Percentiles rank a stretch among this genome's conserved stretches.
phyloP scores from a whole-genome alignment of 495 filamentous ascomycete genomes.

The Symbiotaphrina buchneri region DNA sequence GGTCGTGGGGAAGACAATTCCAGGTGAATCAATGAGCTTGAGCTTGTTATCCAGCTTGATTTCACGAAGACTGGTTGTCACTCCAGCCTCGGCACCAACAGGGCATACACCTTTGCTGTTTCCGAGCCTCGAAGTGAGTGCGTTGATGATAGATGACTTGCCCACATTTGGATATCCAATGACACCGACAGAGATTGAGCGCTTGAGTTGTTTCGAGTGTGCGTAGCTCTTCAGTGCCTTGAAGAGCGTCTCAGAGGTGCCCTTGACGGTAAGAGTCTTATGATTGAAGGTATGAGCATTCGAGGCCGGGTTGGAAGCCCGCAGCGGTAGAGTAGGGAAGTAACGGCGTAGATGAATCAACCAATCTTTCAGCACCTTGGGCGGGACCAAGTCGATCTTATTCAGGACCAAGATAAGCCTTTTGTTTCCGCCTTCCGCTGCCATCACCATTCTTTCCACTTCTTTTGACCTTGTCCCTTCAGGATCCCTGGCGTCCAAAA shows the following conservation, averaged over 20 bases:
- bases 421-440: slow-evolving; percentile 61
- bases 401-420: slow-evolving; percentile 84
- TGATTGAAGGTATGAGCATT: slow-evolving; percentile 89
- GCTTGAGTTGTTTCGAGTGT: slow-evolving; percentile 62
- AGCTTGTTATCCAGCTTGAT: slow-evolving; percentile 92
- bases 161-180: slow-evolving; percentile 96
- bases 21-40: slow-evolving; percentile 84
- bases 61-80: slow-evolving; percentile 70
- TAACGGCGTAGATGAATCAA: slow-evolving; percentile 65
- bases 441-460: slow-evolving; percentile 75
- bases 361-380: slow-evolving; percentile 62
- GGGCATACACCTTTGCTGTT: slow-evolving; percentile 52
- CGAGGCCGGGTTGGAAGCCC: slow-evolving; percentile 58
- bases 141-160: slow-evolving; percentile 94
- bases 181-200: slow-evolving; percentile 75
- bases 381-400: slow-evolving; percentile 87
- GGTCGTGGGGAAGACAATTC: slow-evolving; percentile 71
- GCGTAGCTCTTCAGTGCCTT: slow-evolving; percentile 79
- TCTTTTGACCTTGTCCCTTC: slow-evolving; percentile 79
- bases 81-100: slow-evolving; percentile 77
- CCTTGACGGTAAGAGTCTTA: slow-evolving; percentile 67
- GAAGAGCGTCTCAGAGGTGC: slow-evolving; percentile 71
- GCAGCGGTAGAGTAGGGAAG: slow-evolving; percentile 83
- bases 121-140: slow-evolving; percentile 61
- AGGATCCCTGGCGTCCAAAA: slow-evolving; percentile 84